phyloP scores from a whole-genome alignment of 805 yeast genomes.

The Hanseniaspora mollemarum region DNA sequence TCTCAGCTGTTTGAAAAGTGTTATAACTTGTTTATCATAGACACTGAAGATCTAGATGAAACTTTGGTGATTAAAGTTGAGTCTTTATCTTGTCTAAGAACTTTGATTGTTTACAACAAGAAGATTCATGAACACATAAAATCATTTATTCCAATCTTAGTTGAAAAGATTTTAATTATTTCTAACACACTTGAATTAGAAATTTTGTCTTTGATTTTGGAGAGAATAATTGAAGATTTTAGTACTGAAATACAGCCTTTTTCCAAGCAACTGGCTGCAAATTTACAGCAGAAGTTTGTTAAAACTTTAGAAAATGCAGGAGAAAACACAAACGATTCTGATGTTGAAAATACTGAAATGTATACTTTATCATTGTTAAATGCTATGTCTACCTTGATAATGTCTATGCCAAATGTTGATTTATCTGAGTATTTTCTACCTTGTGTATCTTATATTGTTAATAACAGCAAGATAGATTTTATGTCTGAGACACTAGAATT shows the following conservation, averaged over 20 bases:
- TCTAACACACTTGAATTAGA: conserved; percentile 79
- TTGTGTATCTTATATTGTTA: conserved; percentile 46
- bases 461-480: conserved; percentile 48
- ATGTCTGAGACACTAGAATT: conserved; percentile 54
- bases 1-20: conserved; percentile 35
- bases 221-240: conserved; percentile 82
- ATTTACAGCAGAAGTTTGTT: conserved; percentile 51
- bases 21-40: conserved; percentile 31
- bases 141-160: conserved; percentile 61
- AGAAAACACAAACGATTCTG: conserved; percentile 28
- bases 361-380: conserved; percentile 58
- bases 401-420: conserved; percentile 50
- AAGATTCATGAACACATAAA: conserved; percentile 57
- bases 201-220: conserved; percentile 80
- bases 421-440: conserved; percentile 48
- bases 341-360: conserved; percentile 49
- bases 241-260: conserved; percentile 82
- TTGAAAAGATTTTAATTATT: conserved; percentile 64
- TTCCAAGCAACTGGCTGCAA: conserved; percentile 53
- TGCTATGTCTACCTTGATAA: conserved; percentile 61
- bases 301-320: conserved; percentile 27
- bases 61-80: conserved; percentile 69
- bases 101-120: conserved; percentile 54
- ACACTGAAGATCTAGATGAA: conserved; percentile 33
- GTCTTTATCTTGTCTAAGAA: conserved; percentile 78